These are phyloP conservation scores for Lentithecium fluviatile DNA, from an alignment of 495 filamentous ascomycete species.

Conservation along the genomic window DNA sequence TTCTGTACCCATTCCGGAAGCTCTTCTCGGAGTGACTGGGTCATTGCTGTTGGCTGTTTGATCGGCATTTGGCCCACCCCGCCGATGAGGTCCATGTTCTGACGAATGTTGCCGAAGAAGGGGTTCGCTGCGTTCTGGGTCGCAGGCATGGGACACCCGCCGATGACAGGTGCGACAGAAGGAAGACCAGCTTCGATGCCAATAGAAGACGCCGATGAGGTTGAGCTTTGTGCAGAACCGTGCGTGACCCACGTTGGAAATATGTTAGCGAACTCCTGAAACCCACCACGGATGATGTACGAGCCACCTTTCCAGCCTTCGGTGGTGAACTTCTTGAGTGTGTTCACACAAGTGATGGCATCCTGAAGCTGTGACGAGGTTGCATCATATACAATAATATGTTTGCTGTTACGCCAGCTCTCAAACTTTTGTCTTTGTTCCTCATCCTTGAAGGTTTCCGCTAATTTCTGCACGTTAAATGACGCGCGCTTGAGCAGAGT, in stretches of 20 bases:
- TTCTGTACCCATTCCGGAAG: constrained; percentile 77
- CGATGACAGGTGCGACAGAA: constrained; percentile 71
- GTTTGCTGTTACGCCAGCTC: constrained; percentile 67
- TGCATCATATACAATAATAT: constrained; percentile 85
- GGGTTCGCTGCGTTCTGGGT: constrained; percentile 70
- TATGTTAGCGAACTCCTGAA: constrained; percentile 50
- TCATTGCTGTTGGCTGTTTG: constrained; percentile 61
- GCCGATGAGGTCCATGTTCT: constrained; percentile 93
- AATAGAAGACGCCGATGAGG: constrained; percentile 43
- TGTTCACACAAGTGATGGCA: constrained; percentile 71
- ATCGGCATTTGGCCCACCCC: constrained; percentile 90
- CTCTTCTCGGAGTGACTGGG: constrained; percentile 42
- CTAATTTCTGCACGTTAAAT: constrained; percentile 86
- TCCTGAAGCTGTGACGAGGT: constrained; percentile 75
- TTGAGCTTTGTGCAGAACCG: constrained; percentile 45
- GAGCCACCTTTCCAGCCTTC: constrained; percentile 78
- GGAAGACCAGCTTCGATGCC: constrained; percentile 47
- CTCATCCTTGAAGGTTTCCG: constrained; percentile 79
- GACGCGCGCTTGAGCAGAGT: constrained; percentile 88
- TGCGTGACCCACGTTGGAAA: constrained; percentile 50
- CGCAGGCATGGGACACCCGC: constrained; percentile 80
- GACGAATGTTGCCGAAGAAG: constrained; percentile 93
- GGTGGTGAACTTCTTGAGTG: constrained; percentile 83
- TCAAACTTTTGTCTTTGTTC: constrained; percentile 72
- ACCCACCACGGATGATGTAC: constrained; percentile 65